phyloP scores from a whole-genome alignment of 208 protist genomes.

The Trypanosoma melophagium region DNA sequence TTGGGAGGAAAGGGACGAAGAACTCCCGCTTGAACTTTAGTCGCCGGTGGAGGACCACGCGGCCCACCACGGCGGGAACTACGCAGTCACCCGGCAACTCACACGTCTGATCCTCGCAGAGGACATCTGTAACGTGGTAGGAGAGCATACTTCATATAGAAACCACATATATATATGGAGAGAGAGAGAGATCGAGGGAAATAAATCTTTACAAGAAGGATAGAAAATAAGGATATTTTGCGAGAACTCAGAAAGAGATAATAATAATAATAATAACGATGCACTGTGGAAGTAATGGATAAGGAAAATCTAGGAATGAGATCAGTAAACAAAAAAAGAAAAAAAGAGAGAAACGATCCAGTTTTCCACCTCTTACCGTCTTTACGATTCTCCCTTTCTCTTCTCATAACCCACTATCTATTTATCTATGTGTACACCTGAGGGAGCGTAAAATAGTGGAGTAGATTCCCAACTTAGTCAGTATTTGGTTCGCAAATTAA shows the following conservation, averaged over 20 bases:
- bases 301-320: background rate
- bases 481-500: constrained; percentile 86
- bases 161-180: constrained; percentile 3
- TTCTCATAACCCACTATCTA: background rate
- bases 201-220: constrained; percentile 24
- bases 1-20: constrained; percentile 77
- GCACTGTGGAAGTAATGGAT: background rate
- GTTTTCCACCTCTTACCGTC: background rate
- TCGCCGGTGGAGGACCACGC: constrained; percentile 58
- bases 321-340: constrained; percentile 18
- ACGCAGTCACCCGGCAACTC: constrained; percentile 7
- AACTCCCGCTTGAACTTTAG: constrained; percentile 68
- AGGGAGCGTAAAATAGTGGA: background rate
- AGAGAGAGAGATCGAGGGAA: constrained; percentile 11
- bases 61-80: constrained; percentile 27
- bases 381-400: background rate
- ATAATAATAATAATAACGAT: constrained; percentile 16
- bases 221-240: background rate
- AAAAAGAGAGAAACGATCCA: constrained; percentile 14
- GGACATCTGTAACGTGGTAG: constrained; percentile 17
- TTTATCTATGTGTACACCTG: background rate
- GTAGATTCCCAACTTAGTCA: constrained; percentile 16
- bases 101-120: constrained; percentile 10
- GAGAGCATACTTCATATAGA: constrained; percentile 16
- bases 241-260: constrained; percentile 5